Base-by-base conservation (phyloP, 2,329 filamentous ascomycete genomes). In the Aspergillus flavus region DNA sequence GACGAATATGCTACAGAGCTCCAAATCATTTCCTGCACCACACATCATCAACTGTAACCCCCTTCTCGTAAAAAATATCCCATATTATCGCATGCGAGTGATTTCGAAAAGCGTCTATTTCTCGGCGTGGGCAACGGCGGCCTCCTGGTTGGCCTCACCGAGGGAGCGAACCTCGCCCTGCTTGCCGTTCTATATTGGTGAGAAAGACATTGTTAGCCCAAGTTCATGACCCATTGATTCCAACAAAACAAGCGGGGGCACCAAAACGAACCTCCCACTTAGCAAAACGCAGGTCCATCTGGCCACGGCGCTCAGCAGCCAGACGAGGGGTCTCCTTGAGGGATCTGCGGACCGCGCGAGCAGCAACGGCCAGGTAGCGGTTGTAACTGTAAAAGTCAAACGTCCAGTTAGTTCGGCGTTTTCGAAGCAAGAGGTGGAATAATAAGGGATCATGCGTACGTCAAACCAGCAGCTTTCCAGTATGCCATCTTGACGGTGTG, bases 381-480 rank as follows among this genome's bases (percentile, higher is more conserved):
- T 99, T 99, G 92, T 99, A 99, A 85, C 95, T 99, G 81, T 79
- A 61, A 68, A 73, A 56, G 30, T 45, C 54, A 41, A 59, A 63
- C 52, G 45, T 65, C 45, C 36, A 41, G 36, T 60, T 23, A 55
- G 21, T 41, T 23, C n/a, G n/a, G n/a, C n/a, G n/a, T 6, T 11
- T 39, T 11, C 32, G 19, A 14, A 19, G 11, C 32, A 21, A 45
- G 11, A 39, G 21, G 58, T 43, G 19, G 50, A 50, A 50, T 45
- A 19, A 48, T 16, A 48, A 43, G 21, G 30, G 26, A 28, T 41
- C 21, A 45, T 54, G 61, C 92, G 82, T 91, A 97, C 94, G 90
- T 96, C 80, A 98, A 86, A 83, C 95, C 95, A 81, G 95, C 92
- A 79, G 94, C 89, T 91, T 97, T 98, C 95, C 94, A 99, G 86